These are phyloP conservation scores for Prunus salicina DNA, from an alignment of 306 rosid genomes.

Conservation along the genomic window DNA sequence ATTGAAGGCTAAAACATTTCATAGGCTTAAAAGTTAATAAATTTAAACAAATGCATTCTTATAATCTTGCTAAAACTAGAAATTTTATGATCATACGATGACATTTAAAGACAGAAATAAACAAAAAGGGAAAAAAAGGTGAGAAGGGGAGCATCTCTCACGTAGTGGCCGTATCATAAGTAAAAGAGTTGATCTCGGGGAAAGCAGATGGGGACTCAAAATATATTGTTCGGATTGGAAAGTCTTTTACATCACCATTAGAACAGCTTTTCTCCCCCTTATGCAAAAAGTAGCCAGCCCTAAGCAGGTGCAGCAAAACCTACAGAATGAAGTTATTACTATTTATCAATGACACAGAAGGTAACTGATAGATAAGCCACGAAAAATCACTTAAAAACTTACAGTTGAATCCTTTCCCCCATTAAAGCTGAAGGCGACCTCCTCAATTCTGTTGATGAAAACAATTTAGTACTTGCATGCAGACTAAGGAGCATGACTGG, in stretches of 20 bases:
- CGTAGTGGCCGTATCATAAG: constrained; percentile 67
- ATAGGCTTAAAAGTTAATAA: not conserved
- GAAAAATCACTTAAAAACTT: constrained; percentile 35
- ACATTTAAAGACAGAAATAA: constrained; percentile 10
- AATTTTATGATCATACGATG: constrained; percentile 6
- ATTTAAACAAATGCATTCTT: not conserved
- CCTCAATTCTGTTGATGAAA: constrained; percentile 63
- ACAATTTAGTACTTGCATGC: constrained; percentile 13
- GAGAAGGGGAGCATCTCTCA: constrained; percentile 43
- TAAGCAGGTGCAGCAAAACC: constrained; percentile 90
- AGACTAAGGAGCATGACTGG: not conserved
- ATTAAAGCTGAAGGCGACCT: constrained; percentile 93
- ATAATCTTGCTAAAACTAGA: constrained; percentile 1
- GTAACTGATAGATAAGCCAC: constrained; percentile 16
- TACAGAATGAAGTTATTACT: constrained; percentile 38
- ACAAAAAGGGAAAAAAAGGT: constrained; percentile 14
- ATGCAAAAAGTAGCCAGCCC: constrained; percentile 90
- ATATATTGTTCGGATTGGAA: constrained; percentile 85
- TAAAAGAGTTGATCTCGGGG: constrained; percentile 82
- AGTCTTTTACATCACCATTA: constrained; percentile 49
- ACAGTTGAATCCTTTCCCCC: constrained; percentile 99
- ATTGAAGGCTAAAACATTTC: constrained; percentile 6
- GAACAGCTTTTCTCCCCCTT: constrained; percentile 55
- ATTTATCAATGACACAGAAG: constrained; percentile 18
- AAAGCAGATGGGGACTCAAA: constrained; percentile 80